Evolutionary conservation across 1,284 basidiomycete genomes (phyloP), one percentile per base, ranked within the genome.

Genomic region (Tilletia indica): DNA sequence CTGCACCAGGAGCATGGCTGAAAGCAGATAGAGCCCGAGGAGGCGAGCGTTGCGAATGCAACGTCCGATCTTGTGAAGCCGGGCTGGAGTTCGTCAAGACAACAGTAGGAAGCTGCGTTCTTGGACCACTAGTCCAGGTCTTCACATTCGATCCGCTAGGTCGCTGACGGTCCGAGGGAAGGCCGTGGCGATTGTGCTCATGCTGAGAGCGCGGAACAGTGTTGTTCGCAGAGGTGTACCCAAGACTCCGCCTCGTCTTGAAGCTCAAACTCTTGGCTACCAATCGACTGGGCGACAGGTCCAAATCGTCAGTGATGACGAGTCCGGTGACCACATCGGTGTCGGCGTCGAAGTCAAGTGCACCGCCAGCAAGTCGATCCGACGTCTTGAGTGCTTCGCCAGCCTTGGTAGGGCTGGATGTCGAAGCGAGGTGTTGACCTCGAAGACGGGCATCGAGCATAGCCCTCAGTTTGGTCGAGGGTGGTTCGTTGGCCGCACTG

Each of bases 301-400:
- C 79, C 45, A 79, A 69, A 61, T 80, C 78, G 64, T 80, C 79
- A 4, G 78, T 77, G 68, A 80, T 80, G 47, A 80, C 68, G 16
- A 80, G 70, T 5, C 79, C 79, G 5, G 72, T 74, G 19, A 77
- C 74, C 39, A 80, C 71, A 58, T 78, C 77, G 0, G 72, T 68
- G 36, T 80, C 79, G 5, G 72, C 63, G 56, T 76, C 61, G 36
- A 64, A 64, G 14, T 64, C 61, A 9, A 64, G 61, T 8, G 36
- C 61, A 42, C 61, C 61, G 36, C 36, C 61, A 19, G 61, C 61
- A 6, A 64, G 38, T n/a, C 31, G 34, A 16, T 64, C 76, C 4
- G 68, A 56, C 11, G 54, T 45, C n/a, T 70, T 74, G 48, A 56
- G 63, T 6, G 6, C 51, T 63, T 49, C 56, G 19, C 21, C 42